A percentile compares a stretch with the other conserved stretches of the same genome.
phyloP scores from a whole-genome alignment of 352 stramenopile genomes.

The Phytophthora rubi region DNA sequence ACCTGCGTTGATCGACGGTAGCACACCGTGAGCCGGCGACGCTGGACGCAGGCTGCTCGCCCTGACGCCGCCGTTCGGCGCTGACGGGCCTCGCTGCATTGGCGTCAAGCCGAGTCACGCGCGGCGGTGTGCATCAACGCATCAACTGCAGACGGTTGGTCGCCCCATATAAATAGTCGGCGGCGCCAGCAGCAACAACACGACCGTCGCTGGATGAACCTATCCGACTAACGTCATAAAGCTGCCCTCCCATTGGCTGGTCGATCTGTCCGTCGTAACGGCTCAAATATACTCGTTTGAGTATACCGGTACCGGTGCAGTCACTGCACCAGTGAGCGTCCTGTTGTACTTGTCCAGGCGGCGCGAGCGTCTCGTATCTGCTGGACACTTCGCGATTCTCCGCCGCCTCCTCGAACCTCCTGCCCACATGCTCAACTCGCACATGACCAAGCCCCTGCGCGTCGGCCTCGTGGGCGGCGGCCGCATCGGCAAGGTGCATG shows the following conservation, averaged over 20 bases:
- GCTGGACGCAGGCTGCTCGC: neutral
- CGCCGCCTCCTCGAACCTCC: neutral
- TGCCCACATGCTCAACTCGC: constrained; percentile 39
- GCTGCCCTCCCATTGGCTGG: constrained; percentile 10
- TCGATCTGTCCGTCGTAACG: neutral
- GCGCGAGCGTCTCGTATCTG: too few species aligned
- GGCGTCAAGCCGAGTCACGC: neutral
- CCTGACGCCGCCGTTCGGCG: neutral
- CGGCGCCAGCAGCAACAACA: too few species aligned
- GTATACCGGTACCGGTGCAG: neutral
- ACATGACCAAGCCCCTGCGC: constrained; percentile 41
- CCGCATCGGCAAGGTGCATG: constrained; percentile 72
- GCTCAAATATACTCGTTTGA: neutral
- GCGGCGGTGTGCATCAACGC: neutral
- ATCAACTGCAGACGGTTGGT: constrained; percentile 14
- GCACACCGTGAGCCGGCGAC: constrained; percentile 1
- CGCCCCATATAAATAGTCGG: constrained; percentile 24
- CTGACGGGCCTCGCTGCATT: constrained; percentile 14
- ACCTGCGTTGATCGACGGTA: constrained; percentile 12
- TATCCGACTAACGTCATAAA: neutral
- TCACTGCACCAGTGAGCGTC: constrained; percentile 7
- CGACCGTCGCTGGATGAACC: too few species aligned
- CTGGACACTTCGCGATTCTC: constrained; percentile 22
- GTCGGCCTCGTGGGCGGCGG: constrained; percentile 73
- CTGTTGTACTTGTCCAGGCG: constrained; percentile 18